Conservation (phyloP, 768 basidiomycete species). For the Russula sp. region DNA sequence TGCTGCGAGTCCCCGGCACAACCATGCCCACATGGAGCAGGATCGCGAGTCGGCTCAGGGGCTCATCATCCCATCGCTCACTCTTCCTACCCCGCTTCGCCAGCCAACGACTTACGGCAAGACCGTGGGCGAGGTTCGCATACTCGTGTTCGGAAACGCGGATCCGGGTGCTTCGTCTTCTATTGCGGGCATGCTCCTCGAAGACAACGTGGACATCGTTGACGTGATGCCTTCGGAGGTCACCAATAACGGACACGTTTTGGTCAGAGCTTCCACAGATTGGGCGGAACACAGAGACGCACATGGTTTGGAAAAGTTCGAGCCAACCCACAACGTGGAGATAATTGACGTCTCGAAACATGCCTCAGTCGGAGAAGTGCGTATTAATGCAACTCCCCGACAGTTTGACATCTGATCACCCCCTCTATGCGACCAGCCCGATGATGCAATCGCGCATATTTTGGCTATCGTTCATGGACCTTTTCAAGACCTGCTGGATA, state of each 20-base stretch:
- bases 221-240: constrained; percentile 60
- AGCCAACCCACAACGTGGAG: constrained; percentile 63
- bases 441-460: constrained; percentile 34
- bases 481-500: constrained; percentile 52
- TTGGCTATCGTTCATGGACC: constrained; percentile 52
- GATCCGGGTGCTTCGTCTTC: constrained; percentile 47
- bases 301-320: constrained; percentile 63
- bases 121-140: constrained; percentile 57
- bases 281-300: constrained; percentile 67
- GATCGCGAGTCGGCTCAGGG: constrained; percentile 43
- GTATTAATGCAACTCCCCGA: constrained; percentile 31
- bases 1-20: constrained; percentile 61
- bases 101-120: constrained; percentile 66
- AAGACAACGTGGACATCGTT: constrained; percentile 67
- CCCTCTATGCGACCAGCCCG: constrained; percentile 22
- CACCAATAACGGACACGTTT: constrained; percentile 39
- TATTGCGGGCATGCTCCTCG: constrained; percentile 49
- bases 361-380: constrained; percentile 46
- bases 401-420: constrained; percentile 1
- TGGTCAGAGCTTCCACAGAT: constrained; percentile 59
- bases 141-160: constrained; percentile 52
- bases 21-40: constrained; percentile 44
- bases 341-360: constrained; percentile 51
- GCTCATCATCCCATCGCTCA: constrained; percentile 68
- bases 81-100: constrained; percentile 58